A percentile compares a stretch with the other conserved stretches of the same genome.
Evolutionary conservation across 345 rosid genomes (phyloP).

Genomic region (Populus ilicifolia): DNA sequence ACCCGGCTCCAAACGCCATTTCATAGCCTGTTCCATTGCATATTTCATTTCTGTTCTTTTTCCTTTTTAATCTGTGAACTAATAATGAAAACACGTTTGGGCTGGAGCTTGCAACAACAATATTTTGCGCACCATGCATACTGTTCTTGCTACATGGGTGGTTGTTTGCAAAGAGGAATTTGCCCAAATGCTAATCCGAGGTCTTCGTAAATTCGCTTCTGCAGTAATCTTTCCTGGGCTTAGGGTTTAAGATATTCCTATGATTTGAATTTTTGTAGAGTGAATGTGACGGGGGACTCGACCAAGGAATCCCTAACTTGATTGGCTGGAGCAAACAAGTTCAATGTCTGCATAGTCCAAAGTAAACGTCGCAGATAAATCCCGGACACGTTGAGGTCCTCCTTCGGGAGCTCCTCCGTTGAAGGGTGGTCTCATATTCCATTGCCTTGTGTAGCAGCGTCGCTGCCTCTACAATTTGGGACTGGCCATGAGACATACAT

Average conservation of each 20-base stretch:
- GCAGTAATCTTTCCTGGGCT: neutral
- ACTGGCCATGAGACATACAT: neutral
- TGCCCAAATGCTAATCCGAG: constrained; percentile 36
- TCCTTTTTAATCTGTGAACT: neutral
- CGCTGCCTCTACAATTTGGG: neutral
- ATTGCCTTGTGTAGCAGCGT: neutral
- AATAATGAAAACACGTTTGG: constrained; percentile 18
- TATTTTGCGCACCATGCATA: constrained; percentile 18
- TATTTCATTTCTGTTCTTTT: neutral
- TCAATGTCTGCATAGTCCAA: neutral
- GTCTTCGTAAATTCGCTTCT: neutral
- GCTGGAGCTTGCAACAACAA: constrained; percentile 17
- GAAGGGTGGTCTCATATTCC: neutral
- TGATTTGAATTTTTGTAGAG: neutral
- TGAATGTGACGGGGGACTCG: neutral
- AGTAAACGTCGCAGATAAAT: neutral
- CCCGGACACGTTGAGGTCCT: neutral
- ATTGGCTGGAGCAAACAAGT: neutral
- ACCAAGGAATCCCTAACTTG: neutral
- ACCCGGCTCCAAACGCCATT: constrained; percentile 26
- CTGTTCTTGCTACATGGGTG: neutral
- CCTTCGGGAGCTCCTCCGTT: neutral
- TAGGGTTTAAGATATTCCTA: neutral
- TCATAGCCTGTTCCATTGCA: neutral
- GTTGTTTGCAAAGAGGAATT: constrained; percentile 17